Evolutionary conservation across 495 filamentous ascomycete species (phyloP), one percentile per base, ranked within the genome.

Genomic region (Aspergillus haitiensis): DNA sequence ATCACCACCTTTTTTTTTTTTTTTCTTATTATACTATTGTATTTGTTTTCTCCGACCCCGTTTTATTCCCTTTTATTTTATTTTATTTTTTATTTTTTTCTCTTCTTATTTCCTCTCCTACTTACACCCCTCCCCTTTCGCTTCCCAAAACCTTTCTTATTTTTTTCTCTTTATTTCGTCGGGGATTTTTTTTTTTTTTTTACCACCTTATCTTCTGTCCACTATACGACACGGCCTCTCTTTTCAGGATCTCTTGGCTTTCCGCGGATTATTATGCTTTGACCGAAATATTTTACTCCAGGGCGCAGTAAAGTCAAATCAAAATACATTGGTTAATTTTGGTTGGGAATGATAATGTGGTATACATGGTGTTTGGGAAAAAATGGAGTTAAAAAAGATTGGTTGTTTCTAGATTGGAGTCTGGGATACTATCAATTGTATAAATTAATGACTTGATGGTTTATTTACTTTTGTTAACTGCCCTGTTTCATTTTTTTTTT

Each of bases 221-320:
- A 27, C 21, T 27, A 27, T 62, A 36, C 58, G 54, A 61, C 35
- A 52, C 21, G 48, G 32, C 21, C n/a, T 47, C 64, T 51, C 60
- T 64, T 56, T 64, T 59, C 46, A 58, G 62, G 48, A 57, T 53
- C 27, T 68, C 65, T 54, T 39, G 16, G 64, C 62, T 50, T 49
- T 11, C 21, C 32, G 11, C 37, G 18, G 36, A 44, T 42, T 8
- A 31, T 35, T 45, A 9, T 56, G 15, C 40, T n/a, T 46, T 15
- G 53, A 27, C 3, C 21, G 3, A 27, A 27, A 3, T 27, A 27
- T 27, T 27, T 27, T 27, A 1, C 21, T 27, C 21, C 21, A 27
- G 21, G 21, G 21, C 3, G 21, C 21, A 27, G 3, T 1, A 27
- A 27, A 49, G 31, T 6, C 33, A 57, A 15, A 34, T 48, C 13